phyloP scores from a whole-genome alignment of 805 yeast species.

The Wickerhamiella siamensis region DNA sequence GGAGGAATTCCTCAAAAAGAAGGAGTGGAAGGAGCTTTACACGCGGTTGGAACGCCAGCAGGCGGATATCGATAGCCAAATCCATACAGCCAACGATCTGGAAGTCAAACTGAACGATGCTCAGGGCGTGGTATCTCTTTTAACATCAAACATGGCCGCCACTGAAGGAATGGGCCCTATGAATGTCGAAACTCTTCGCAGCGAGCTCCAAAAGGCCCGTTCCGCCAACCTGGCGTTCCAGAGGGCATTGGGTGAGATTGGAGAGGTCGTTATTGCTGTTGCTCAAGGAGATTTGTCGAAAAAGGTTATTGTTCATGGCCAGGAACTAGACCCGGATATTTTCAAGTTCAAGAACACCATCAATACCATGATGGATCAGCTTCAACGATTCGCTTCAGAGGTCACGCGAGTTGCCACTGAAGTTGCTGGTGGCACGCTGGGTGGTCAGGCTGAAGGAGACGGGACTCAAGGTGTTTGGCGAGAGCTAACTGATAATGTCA shows the following conservation, averaged over 20 bases:
- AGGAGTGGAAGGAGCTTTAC: constrained; percentile 21
- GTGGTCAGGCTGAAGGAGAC: constrained; percentile 74
- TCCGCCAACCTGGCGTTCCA: constrained; percentile 53
- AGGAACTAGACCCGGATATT: constrained; percentile 66
- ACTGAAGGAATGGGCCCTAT: constrained; percentile 13
- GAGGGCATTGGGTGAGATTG: constrained; percentile 62
- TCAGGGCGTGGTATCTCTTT: constrained; percentile 22
- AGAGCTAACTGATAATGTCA: constrained; percentile 71
- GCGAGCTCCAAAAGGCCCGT: constrained; percentile 29
- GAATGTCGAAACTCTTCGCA: constrained; percentile 22
- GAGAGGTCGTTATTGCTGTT: constrained; percentile 75
- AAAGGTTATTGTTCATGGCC: constrained; percentile 58
- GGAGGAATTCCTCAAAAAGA: constrained; percentile 16
- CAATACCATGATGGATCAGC: constrained; percentile 79
- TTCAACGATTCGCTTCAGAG: constrained; percentile 66
- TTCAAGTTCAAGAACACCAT: constrained; percentile 66
- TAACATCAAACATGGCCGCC: constrained; percentile 20
- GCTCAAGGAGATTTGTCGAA: constrained; percentile 80
- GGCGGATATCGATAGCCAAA: constrained; percentile 24
- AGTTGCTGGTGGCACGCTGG: constrained; percentile 79
- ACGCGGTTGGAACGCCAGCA: constrained; percentile 25
- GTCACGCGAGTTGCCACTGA: constrained; percentile 79
- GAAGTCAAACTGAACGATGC: constrained; percentile 24
- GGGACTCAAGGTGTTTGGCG: constrained; percentile 87
- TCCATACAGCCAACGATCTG: constrained; percentile 23